A percentile compares a stretch with the other conserved stretches of the same genome.
phyloP scores from a whole-genome alignment of 371 early-diverging fungal species.

The Mortierella sp. region DNA sequence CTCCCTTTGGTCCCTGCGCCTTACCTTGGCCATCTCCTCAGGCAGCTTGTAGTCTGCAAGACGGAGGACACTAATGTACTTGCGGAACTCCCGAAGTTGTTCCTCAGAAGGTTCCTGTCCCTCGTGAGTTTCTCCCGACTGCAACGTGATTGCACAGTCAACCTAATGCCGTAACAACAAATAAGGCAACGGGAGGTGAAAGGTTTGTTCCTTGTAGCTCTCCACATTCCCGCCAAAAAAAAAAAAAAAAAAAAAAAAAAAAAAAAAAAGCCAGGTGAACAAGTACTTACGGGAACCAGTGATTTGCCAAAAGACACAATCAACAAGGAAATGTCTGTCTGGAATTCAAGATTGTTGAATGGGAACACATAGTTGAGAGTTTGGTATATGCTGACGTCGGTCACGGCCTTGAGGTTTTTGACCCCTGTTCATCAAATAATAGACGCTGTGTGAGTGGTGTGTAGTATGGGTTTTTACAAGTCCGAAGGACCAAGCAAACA shows the following conservation, averaged over 20 bases:
- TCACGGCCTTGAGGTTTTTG: constrained; percentile 67
- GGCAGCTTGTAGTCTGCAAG: constrained; percentile 60
- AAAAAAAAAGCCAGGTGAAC: no score
- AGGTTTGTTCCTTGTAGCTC: background rate
- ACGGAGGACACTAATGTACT: constrained; percentile 60
- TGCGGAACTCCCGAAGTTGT: constrained; percentile 56
- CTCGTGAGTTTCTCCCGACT: constrained; percentile 23
- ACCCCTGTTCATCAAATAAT: constrained; percentile 56
- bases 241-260: no score
- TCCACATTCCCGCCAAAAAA: background rate
- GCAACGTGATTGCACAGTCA: constrained; percentile 60
- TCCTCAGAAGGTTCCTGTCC: constrained; percentile 44
- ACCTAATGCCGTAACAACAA: constrained; percentile 17
- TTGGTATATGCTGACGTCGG: constrained; percentile 63
- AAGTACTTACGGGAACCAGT: constrained; percentile 64
- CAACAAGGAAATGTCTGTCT: constrained; percentile 65
- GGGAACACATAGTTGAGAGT: constrained; percentile 69
- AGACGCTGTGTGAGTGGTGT: background rate
- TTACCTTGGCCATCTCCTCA: constrained; percentile 65
- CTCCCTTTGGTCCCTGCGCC: no score
- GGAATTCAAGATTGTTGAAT: constrained; percentile 67
- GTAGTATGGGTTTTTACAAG: background rate
- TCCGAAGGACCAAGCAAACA: background rate
- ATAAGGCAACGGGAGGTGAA: constrained; percentile 2
- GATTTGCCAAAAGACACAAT: constrained; percentile 66